Conservation (phyloP, 441 rosid genomes). For the Adansonia rubrostipa region DNA sequence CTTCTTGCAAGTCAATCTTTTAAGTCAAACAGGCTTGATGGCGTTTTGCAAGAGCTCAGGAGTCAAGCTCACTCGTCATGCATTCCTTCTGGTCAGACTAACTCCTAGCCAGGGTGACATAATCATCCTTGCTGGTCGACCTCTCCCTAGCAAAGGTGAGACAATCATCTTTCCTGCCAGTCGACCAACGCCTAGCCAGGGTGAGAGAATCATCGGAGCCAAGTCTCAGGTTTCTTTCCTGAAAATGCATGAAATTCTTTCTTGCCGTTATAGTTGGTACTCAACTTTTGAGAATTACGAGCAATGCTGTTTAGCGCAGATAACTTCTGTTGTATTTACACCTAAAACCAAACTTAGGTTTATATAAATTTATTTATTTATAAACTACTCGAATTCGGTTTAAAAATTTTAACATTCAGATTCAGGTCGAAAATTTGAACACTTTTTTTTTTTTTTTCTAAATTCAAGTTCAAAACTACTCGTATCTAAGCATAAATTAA, state of each 20-base stretch:
- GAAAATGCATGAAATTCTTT: background rate
- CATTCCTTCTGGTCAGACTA: no score
- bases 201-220: background rate
- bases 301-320: background rate
- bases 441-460: no score
- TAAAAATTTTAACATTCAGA: no score
- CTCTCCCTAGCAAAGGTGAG: background rate
- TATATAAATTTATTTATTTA: no score
- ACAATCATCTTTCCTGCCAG: background rate
- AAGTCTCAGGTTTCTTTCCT: background rate
- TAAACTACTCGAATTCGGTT: background rate
- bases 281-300: background rate
- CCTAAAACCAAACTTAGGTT: no score
- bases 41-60: background rate
- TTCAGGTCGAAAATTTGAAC: no score
- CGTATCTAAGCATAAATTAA: background rate
- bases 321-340: no score
- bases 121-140: background rate
- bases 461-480: background rate
- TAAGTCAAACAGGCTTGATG: background rate
- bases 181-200: background rate
- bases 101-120: background rate
- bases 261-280: no score
- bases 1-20: background rate
- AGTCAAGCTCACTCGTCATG: background rate